These are phyloP conservation scores for Isoetes taiwanensis DNA, from an alignment of 75 land plant species.

Conservation along the genomic window DNA sequence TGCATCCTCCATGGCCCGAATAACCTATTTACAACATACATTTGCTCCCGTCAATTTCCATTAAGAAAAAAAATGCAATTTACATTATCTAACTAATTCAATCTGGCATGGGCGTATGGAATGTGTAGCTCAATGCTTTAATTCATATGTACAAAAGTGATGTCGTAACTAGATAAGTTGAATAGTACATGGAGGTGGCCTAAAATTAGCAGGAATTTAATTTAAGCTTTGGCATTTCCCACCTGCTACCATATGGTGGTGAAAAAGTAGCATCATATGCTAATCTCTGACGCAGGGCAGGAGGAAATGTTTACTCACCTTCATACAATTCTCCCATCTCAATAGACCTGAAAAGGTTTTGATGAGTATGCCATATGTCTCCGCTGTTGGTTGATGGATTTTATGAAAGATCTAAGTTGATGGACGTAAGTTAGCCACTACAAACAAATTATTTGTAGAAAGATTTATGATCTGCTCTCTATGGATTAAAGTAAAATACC, in stretches of 20 bases:
- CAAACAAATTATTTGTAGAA: not conserved
- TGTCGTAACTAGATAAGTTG: too few relatives aligned
- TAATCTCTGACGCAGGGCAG: not conserved
- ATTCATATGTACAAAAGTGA: too few relatives aligned
- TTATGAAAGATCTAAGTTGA: not conserved
- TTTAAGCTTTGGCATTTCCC: not conserved
- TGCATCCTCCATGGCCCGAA: too few relatives aligned
- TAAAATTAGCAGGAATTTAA: slow-evolving; percentile 9
- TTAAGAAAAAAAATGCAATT: too few relatives aligned
- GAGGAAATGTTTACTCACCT: slow-evolving; percentile 29
- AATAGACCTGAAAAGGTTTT: slow-evolving; percentile 52
- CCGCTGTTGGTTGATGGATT: slow-evolving; percentile 14
- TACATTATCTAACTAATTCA: too few relatives aligned
- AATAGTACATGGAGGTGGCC: too few relatives aligned
- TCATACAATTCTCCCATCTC: slow-evolving; percentile 75
- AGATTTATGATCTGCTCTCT: too few relatives aligned
- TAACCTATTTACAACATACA: too few relatives aligned
- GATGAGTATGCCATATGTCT: slow-evolving; percentile 48
- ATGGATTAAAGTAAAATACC: too few relatives aligned
- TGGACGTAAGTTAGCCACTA: not conserved
- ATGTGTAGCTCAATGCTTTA: too few relatives aligned
- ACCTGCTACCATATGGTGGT: not conserved
- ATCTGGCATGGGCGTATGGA: too few relatives aligned
- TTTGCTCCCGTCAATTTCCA: too few relatives aligned
- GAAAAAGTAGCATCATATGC: not conserved